Percentiles rank a stretch among this genome's conserved stretches.
Conservation (phyloP, 2,329 filamentous ascomycete genomes). For the Cadophora malorum region DNA sequence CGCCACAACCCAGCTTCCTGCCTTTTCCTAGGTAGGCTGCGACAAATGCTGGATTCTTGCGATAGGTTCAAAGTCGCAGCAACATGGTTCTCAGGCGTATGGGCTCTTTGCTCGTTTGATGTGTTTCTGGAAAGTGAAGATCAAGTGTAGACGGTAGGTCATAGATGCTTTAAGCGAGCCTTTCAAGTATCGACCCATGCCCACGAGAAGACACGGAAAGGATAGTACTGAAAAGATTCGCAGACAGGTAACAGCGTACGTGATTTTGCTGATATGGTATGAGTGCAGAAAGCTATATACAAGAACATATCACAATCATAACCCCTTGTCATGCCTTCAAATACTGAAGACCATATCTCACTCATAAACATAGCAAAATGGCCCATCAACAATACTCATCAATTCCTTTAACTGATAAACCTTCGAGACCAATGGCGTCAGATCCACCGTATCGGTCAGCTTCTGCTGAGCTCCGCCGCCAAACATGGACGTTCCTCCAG, state of each 20-base stretch:
- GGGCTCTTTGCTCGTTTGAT: too few relatives aligned
- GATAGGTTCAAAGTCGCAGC: too few relatives aligned
- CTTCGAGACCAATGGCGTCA: conserved; percentile 29
- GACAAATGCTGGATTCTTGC: too few relatives aligned
- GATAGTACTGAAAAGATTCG: neutral
- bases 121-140: too few relatives aligned
- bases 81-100: too few relatives aligned
- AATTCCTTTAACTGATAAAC: conserved; percentile 21
- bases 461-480: conserved; percentile 50
- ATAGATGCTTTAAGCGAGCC: neutral
- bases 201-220: too few relatives aligned
- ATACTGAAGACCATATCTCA: neutral
- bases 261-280: neutral
- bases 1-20: too few relatives aligned
- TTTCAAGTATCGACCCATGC: neutral
- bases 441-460: conserved; percentile 47
- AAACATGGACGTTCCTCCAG: conserved; percentile 51
- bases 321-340: neutral
- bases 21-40: too few relatives aligned
- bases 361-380: conserved; percentile 29
- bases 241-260: neutral
- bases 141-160: too few relatives aligned
- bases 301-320: conserved; percentile 8
- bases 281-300: neutral
- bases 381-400: conserved; percentile 26